Base-by-base conservation (phyloP, 2,329 filamentous ascomycete species). In the Alternaria arbusti region DNA sequence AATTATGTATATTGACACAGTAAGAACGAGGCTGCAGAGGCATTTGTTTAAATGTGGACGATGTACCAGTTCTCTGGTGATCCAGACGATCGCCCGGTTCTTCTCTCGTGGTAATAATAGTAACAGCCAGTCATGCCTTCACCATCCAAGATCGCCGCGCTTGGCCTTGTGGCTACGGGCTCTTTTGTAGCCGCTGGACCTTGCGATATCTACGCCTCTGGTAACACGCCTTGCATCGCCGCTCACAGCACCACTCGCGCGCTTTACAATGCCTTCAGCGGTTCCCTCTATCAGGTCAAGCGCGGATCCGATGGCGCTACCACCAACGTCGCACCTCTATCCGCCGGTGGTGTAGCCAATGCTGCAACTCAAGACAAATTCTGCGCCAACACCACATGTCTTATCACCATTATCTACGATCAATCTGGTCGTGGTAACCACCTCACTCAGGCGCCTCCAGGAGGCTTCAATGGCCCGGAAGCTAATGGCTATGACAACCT, bases 211-310 rank as follows among this genome's bases (percentile, higher is more conserved):
- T 90, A 90, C 78, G 73, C 83, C 2, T 81, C 83, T 0, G 88
- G 86, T 1, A 83, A 83, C 54, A 89, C 87, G 1, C 86, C 88
- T n/a, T 90, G 88, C 69, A 79, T 90, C 11, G 88, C 88, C 0
- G 88, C 88, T 0, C 88, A 90, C 73, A 86, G 86, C 74, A 90
- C 87, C n/a, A 90, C 88, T 60, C 85, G 88, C 5, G 87, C 88
- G 15, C 76, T 90, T 7, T 90, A 89, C 77, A 83, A 77, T 68
- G 70, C 81, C 55, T 90, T 80, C 78, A 80, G 56, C 8, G 86
- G 86, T 5, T 54, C 85, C 0, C 84, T 90, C 1, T 90, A 90
- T 75, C 87, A 90, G 67, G 83, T 90, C 3, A 82, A 82, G 58
- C 87, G 88, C 50, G 84, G 79, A 54, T 89, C 87, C 6, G 83